Conservation (phyloP, 2,329 filamentous ascomycete genomes). For the Leptographium galeiforme region DNA sequence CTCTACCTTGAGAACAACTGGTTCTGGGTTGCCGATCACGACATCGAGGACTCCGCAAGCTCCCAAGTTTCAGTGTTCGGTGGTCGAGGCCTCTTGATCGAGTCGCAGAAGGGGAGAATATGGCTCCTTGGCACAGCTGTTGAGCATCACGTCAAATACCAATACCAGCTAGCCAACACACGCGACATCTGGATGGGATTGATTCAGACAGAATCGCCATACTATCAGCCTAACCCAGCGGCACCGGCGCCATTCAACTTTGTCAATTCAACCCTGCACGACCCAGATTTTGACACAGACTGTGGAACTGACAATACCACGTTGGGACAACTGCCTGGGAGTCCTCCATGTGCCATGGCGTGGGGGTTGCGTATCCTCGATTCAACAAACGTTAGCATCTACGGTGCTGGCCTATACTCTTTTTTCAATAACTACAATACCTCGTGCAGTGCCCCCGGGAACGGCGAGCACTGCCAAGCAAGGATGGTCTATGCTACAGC, state of each 20-base stretch:
- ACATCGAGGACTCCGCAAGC: constrained; percentile 28
- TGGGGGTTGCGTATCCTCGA: constrained; percentile 49
- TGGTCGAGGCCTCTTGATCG: constrained; percentile 21
- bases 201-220: constrained; percentile 54
- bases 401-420: constrained; percentile 47
- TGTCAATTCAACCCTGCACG: constrained; percentile 21
- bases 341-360: constrained; percentile 37
- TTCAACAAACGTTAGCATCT: constrained; percentile 35
- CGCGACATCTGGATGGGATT: constrained; percentile 45
- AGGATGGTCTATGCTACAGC: constrained; percentile 21
- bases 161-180: constrained; percentile 47
- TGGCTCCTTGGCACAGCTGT: constrained; percentile 48
- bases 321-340: constrained; percentile 6
- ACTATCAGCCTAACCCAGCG: constrained; percentile 48
- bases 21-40: constrained; percentile 37
- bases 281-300: constrained; percentile 36
- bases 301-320: constrained; percentile 11
- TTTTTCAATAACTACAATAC: constrained; percentile 46
- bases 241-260: constrained; percentile 36
- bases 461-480: constrained; percentile 26
- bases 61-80: constrained; percentile 18
- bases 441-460: constrained; percentile 21
- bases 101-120: constrained; percentile 23
- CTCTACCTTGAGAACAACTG: constrained; percentile 36
- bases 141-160: constrained; percentile 49